Percentiles rank a stretch among this genome's conserved stretches.
These are phyloP conservation scores for Pichia sp. DNA, from an alignment of 1,139 yeast genomes.

Conservation along the genomic window DNA sequence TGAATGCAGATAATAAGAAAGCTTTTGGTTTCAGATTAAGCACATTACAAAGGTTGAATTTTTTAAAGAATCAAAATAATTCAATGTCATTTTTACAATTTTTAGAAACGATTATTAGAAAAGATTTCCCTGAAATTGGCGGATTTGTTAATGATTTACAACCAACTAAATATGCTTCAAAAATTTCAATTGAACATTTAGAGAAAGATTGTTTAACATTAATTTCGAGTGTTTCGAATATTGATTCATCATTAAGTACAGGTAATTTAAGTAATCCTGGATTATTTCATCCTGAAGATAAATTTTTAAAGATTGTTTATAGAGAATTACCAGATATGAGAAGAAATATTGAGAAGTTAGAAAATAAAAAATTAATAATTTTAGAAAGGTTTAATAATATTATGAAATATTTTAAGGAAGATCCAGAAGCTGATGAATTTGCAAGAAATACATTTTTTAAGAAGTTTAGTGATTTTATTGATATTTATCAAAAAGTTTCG, in stretches of 20 bases:
- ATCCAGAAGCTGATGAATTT: slow-evolving; percentile 55
- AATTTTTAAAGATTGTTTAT: slow-evolving; percentile 53
- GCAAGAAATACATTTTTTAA: slow-evolving; percentile 67
- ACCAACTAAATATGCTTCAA: slow-evolving; percentile 54
- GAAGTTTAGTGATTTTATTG: slow-evolving; percentile 70
- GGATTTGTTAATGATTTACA: slow-evolving; percentile 54
- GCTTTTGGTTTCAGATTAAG: slow-evolving; percentile 75
- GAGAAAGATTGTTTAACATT: slow-evolving; percentile 57
- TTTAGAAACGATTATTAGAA: slow-evolving; percentile 66
- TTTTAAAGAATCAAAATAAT: slow-evolving; percentile 72
- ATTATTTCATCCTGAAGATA: slow-evolving; percentile 69
- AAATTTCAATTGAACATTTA: slow-evolving; percentile 62
- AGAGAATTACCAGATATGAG: slow-evolving; percentile 66
- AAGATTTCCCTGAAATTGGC: slow-evolving; percentile 60
- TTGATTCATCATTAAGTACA: slow-evolving; percentile 63
- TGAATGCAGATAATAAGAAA: slow-evolving; percentile 75
- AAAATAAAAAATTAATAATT: slow-evolving; percentile 58
- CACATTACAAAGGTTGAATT: slow-evolving; percentile 67
- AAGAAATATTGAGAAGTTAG: slow-evolving; percentile 55
- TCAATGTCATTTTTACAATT: slow-evolving; percentile 75
- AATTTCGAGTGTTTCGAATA: slow-evolving; percentile 53
- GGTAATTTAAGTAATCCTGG: slow-evolving; percentile 75
- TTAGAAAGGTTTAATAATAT: slow-evolving; percentile 62
- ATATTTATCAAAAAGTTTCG: slow-evolving; percentile 71
- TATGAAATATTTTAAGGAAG: slow-evolving; percentile 76